Evolutionary conservation across 768 basidiomycete genomes (phyloP), one percentile per base, ranked within the genome.

Genomic region (Dendrothele bispora): DNA sequence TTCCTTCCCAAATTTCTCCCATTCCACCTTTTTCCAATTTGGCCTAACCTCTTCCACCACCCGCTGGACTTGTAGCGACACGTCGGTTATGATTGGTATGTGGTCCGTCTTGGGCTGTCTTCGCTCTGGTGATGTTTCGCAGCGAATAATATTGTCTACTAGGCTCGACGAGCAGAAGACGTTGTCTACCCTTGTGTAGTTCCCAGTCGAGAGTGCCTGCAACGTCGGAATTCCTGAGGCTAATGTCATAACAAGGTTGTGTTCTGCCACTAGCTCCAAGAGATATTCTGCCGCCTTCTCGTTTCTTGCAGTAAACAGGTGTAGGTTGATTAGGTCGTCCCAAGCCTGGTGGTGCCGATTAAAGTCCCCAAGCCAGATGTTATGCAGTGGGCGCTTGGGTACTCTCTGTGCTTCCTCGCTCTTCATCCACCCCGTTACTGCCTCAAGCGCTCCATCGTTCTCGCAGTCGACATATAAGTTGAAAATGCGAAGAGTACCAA

Each of bases 271-370:
- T 1, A 65, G 30, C n/a, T 61, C 29, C 1, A 67, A 28, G 3
- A 66, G 49, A 1, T 48, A 37, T 26, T 61, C 30, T 0, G 58
- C 50, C 0, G 21, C 20, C 1, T 41, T 20, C 0, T 49, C 39
- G 15, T 45, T 38, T 1, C 21, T 26, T 17, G 50, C 15, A 0
- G 52, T 53, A 11, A 61, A 55, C 0, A 68, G 52, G 34, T 65
- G 54, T 2, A 1, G 1, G 49, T 61, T 63, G 0, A 32, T 26
- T 6, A 49, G 48, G 1, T 54, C 48, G 7, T 70, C 61, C 69
- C 64, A 70, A 0, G 63, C 22, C 0, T 60, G 59, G 43, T 70
- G 66, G 40, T 71, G 65, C 1, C 56, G 29, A 45, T 71, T 71
- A 56, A 69, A 67, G 43, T 63, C 59, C 0, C 67, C 58, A 32